These are phyloP conservation scores for Mortierella hygrophila DNA, from an alignment of 192 early-diverging fungal species.

Conservation along the genomic window DNA sequence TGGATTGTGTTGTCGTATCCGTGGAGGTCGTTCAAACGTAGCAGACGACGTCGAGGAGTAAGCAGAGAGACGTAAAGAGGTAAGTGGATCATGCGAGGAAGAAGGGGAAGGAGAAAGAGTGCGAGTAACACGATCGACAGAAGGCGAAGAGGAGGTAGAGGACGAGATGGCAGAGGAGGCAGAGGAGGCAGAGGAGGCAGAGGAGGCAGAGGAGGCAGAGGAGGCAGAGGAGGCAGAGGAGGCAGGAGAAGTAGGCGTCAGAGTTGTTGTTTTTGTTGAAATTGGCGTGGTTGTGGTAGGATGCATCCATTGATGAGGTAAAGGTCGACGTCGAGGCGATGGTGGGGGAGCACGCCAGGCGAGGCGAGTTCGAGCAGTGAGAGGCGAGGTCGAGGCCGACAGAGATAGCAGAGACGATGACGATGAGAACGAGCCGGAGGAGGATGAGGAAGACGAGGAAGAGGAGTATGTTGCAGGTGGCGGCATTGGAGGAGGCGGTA, in stretches of 20 bases:
- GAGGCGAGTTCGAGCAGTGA: slow-evolving; percentile 12
- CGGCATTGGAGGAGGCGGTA: neutral
- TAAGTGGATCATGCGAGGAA: neutral
- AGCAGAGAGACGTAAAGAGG: slow-evolving; percentile 2
- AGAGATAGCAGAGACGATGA: neutral
- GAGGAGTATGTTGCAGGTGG: slow-evolving; percentile 4
- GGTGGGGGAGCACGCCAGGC: slow-evolving; percentile 17
- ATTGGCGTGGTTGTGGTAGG: slow-evolving; percentile 8
- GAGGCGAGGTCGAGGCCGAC: neutral
- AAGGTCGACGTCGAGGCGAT: slow-evolving; percentile 27
- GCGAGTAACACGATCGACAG: neutral
- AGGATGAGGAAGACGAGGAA: neutral
- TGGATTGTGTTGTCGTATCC: neutral
- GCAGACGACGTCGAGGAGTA: neutral
- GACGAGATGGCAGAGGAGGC: neutral
- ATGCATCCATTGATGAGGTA: slow-evolving; percentile 37
- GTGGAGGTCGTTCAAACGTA: slow-evolving; percentile 1
- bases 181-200: neutral
- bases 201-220: too few relatives aligned
- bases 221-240: neutral
- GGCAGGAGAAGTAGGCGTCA: neutral
- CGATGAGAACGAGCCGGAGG: neutral
- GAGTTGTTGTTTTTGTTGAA: slow-evolving; percentile 7
- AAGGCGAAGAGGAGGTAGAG: neutral
- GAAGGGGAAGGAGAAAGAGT: neutral